These are phyloP conservation scores for Apium graveolens DNA, from an alignment of 129 eudicot genomes.

Conservation along the genomic window DNA sequence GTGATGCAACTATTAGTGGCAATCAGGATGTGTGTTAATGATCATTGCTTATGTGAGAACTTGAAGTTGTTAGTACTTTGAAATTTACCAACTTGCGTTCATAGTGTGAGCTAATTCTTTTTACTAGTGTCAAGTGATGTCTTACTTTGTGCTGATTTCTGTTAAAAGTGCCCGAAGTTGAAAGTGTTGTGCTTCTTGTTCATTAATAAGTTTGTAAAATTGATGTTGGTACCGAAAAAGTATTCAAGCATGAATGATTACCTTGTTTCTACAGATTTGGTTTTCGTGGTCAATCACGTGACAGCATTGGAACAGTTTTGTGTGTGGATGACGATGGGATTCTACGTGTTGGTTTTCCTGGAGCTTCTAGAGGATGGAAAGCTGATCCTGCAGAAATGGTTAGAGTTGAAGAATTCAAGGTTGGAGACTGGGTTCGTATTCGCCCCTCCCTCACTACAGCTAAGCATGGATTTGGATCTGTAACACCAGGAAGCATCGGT, in stretches of 20 bases:
- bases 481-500: constrained; percentile 98
- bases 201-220: neutral
- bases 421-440: constrained; percentile 98
- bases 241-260: neutral
- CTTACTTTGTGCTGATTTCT: neutral
- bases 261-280: constrained; percentile 59
- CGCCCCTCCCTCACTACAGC: constrained; percentile 97
- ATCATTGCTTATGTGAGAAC: neutral
- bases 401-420: constrained; percentile 95
- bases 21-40: neutral
- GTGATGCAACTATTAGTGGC: neutral
- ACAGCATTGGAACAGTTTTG: constrained; percentile 89
- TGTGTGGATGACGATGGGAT: constrained; percentile 99
- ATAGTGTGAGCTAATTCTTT: neutral
- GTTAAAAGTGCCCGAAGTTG: neutral
- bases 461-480: constrained; percentile 94
- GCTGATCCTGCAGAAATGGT: constrained; percentile 99
- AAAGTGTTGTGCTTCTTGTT: neutral
- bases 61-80: neutral
- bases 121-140: neutral
- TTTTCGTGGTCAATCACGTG: constrained; percentile 79
- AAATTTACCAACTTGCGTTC: neutral
- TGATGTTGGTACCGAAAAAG: neutral
- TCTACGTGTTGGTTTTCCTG: constrained; percentile 97
- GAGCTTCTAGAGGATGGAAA: constrained; percentile 99